Conservation (phyloP, 1,284 basidiomycete species). For the Apiotrichum gracile region DNA sequence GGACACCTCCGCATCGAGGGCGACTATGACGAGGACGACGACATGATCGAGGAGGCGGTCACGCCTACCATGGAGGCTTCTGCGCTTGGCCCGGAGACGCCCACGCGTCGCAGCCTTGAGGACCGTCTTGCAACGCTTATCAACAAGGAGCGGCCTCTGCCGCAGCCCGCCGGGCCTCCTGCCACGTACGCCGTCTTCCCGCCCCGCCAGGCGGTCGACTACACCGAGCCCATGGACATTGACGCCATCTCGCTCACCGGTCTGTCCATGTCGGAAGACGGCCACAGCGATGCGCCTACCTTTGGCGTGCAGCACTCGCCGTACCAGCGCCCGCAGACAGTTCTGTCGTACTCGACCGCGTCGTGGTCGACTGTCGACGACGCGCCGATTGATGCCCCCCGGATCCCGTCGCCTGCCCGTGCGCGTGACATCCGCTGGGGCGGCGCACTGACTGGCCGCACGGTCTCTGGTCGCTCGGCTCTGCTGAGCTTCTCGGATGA, state of each 20-base stretch:
- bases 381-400: background rate
- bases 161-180: background rate
- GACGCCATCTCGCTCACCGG: conserved; percentile 5
- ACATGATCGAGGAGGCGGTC: background rate
- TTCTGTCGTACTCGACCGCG: background rate
- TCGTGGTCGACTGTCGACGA: background rate
- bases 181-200: background rate
- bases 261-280: conserved; percentile 3
- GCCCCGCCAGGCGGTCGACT: conserved; percentile 6
- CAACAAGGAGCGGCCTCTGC: too few relatives aligned
- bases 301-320: background rate
- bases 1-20: conserved; percentile 10
- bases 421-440: conserved; percentile 9
- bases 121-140: conserved; percentile 1
- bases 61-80: background rate
- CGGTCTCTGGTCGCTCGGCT: conserved; percentile 6
- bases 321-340: background rate
- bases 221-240: conserved; percentile 13
- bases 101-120: background rate
- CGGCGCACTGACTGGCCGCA: conserved; percentile 6
- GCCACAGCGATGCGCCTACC: background rate
- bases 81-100: too few relatives aligned
- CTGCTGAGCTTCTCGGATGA: conserved; percentile 2
- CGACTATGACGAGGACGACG: conserved; percentile 6
- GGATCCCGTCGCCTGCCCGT: background rate